phyloP scores from a whole-genome alignment of 2,329 filamentous ascomycete species.

The Orbilia quercus region DNA sequence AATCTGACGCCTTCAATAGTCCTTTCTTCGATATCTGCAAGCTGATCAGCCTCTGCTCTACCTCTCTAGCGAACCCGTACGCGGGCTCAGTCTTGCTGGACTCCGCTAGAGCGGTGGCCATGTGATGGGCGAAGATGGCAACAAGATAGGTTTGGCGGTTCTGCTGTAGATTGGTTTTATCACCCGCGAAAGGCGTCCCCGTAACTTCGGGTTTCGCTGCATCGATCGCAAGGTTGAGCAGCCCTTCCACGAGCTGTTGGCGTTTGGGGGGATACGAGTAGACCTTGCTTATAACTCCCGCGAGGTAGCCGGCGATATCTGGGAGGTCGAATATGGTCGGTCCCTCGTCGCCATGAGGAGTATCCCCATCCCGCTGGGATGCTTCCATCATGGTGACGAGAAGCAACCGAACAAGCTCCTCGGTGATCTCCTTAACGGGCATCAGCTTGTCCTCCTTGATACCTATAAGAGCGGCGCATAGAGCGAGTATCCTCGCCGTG shows the following conservation, averaged over 20 bases:
- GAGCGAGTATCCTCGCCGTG: constrained; percentile 39
- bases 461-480: constrained; percentile 18
- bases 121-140: constrained; percentile 45
- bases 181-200: constrained; percentile 23
- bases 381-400: constrained; percentile 47
- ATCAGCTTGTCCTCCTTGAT: constrained; percentile 16
- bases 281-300: constrained; percentile 17
- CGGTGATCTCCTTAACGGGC: constrained; percentile 17
- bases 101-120: constrained; percentile 41
- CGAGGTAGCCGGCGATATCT: constrained; percentile 32
- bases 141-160: constrained; percentile 49
- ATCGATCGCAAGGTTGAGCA: constrained; percentile 33
- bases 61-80: constrained; percentile 20
- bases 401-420: constrained; percentile 41
- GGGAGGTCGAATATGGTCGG: constrained; percentile 35
- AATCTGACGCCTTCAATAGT: constrained; percentile 43
- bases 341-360: neutral
- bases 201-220: constrained; percentile 23
- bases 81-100: constrained; percentile 35
- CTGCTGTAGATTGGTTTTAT: constrained; percentile 38
- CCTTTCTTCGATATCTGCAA: constrained; percentile 48
- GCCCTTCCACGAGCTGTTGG: constrained; percentile 23
- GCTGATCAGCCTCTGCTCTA: constrained; percentile 38
- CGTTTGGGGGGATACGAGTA: constrained; percentile 23
- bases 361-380: constrained; percentile 9